These are phyloP conservation scores for Cydonia oblonga DNA, from an alignment of 331 rosid genomes.

Conservation along the genomic window DNA sequence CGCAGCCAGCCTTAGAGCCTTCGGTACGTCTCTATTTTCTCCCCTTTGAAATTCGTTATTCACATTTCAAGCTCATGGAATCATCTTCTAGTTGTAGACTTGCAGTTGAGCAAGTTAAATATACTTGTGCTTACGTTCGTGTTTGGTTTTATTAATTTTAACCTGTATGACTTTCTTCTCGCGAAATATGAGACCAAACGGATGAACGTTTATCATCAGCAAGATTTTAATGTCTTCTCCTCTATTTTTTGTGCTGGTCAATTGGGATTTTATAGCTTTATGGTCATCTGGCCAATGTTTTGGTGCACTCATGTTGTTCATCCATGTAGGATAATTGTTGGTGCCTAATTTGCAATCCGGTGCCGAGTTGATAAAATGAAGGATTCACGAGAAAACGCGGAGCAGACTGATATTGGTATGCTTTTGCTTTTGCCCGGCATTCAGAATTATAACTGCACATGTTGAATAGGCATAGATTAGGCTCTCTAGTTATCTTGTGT, in stretches of 20 bases:
- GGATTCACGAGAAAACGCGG: slow-evolving; percentile 25
- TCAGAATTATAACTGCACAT: not conserved
- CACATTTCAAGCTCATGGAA: not conserved
- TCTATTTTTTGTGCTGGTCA: too few relatives aligned
- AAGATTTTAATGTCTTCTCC: not conserved
- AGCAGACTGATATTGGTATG: slow-evolving; percentile 43
- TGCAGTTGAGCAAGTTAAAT: not conserved
- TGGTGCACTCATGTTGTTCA: not conserved
- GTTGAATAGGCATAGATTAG: not conserved
- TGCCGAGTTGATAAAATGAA: slow-evolving; percentile 11
- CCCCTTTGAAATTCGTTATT: too few relatives aligned
- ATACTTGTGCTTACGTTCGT: not conserved
- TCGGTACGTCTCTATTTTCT: slow-evolving; percentile 3
- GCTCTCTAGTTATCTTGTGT: not conserved
- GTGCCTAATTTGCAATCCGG: not conserved
- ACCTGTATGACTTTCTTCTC: too few relatives aligned
- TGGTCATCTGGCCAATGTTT: not conserved
- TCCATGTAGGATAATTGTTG: slow-evolving; percentile 20
- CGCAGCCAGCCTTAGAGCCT: not conserved
- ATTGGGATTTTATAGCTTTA: too few relatives aligned
- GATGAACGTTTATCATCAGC: too few relatives aligned
- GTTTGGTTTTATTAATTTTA: not conserved
- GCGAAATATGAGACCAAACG: too few relatives aligned
- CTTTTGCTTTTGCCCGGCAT: not conserved
- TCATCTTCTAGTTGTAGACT: too few relatives aligned